Evolutionary conservation across 352 stramenopile species (phyloP).

Genomic region (Globisporangium middletonii): DNA sequence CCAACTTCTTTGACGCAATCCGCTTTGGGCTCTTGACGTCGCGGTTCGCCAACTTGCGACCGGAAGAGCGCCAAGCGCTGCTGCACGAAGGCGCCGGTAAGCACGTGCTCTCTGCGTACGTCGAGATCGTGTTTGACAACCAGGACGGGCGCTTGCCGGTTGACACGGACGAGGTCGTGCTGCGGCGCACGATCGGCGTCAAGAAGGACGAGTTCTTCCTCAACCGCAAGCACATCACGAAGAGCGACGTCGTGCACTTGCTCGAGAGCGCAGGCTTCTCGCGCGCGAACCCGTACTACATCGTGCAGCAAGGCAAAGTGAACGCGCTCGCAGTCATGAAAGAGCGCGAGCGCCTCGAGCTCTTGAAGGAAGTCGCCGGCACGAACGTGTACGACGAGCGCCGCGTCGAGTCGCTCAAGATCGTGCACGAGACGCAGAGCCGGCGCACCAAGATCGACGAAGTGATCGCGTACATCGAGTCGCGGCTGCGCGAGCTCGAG

Average conservation of each 20-base stretch:
- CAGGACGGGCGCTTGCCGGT: slow-evolving; percentile 92
- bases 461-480: slow-evolving; percentile 94
- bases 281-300: slow-evolving; percentile 99
- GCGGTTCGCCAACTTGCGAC: slow-evolving; percentile 88
- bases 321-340: slow-evolving; percentile 97
- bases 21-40: slow-evolving; percentile 96
- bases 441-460: slow-evolving; percentile 96
- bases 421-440: slow-evolving; percentile 95
- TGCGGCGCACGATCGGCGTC: slow-evolving; percentile 97
- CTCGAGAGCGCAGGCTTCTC: slow-evolving; percentile 99
- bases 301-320: slow-evolving; percentile 99
- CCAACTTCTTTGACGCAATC: slow-evolving; percentile 99
- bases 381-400: slow-evolving; percentile 99
- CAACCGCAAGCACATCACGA: slow-evolving; percentile 97
- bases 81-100: slow-evolving; percentile 94
- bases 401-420: slow-evolving; percentile 93
- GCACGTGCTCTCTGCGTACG: slow-evolving; percentile 96
- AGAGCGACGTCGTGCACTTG: slow-evolving; percentile 97
- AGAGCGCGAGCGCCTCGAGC: slow-evolving; percentile 94
- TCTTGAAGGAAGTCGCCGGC: slow-evolving; percentile 98
- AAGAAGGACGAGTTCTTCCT: slow-evolving; percentile 99
- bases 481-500: slow-evolving; percentile 92
- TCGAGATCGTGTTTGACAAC: slow-evolving; percentile 99
- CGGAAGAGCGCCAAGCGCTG: slow-evolving; percentile 90
- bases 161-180: slow-evolving; percentile 90